phyloP scores from a whole-genome alignment of 106 monocot species.

The Dendrobium catenatum region DNA sequence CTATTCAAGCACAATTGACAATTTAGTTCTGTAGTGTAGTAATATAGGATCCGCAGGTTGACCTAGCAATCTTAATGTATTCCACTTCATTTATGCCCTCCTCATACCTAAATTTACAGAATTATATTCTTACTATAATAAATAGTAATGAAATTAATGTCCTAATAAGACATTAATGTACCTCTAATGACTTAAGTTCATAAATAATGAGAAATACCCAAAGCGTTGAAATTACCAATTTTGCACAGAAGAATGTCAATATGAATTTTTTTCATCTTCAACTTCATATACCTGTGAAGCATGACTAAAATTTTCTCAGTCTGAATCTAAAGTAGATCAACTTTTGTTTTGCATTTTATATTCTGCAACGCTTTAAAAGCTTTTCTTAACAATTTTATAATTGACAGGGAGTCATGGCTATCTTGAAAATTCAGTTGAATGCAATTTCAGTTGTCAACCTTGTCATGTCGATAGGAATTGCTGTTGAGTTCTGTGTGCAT shows the following conservation, averaged over 20 bases:
- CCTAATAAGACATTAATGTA: too few species aligned
- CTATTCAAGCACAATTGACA: neutral
- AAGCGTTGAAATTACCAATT: too few species aligned
- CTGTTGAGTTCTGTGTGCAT: constrained; percentile 98
- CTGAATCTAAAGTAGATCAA: neutral
- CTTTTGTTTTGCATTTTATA: neutral
- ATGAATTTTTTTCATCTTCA: neutral
- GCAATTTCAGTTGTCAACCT: constrained; percentile 95
- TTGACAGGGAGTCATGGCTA: constrained; percentile 88
- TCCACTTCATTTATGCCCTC: neutral
- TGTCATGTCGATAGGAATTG: constrained; percentile 96
- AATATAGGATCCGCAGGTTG: neutral
- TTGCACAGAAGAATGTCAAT: neutral
- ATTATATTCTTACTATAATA: neutral
- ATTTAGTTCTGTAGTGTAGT: neutral
- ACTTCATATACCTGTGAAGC: neutral
- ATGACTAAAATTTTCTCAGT: neutral
- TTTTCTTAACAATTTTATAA: neutral
- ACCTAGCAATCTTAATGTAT: neutral
- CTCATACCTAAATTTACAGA: neutral
- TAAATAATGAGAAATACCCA: too few species aligned
- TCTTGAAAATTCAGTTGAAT: constrained; percentile 86
- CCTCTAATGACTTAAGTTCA: too few species aligned
- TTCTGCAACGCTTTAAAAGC: neutral
- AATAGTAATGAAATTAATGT: too few species aligned